Conservation (phyloP, 371 early-diverging fungal species). For the Blakeslea trispora region DNA sequence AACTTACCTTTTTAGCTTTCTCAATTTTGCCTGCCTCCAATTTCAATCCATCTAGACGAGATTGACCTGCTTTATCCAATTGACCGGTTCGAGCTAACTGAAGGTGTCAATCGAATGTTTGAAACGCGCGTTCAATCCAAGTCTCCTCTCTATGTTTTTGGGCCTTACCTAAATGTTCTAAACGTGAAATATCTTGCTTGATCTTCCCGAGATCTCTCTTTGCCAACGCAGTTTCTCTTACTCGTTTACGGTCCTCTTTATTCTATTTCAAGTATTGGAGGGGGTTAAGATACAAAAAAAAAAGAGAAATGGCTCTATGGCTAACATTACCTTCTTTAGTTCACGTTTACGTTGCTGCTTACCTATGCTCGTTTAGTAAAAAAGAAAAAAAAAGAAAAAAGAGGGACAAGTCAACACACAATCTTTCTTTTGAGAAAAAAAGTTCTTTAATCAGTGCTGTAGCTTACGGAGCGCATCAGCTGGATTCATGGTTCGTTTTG, state of each 20-base stretch:
- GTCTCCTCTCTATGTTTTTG: background rate
- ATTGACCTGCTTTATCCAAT: conserved; percentile 52
- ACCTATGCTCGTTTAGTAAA: conserved; percentile 36
- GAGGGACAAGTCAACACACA: conserved; percentile 3
- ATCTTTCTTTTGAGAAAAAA: background rate
- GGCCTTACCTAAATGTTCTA: conserved; percentile 50
- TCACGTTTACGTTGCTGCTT: conserved; percentile 67
- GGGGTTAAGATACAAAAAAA: background rate
- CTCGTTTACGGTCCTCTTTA: conserved; percentile 60
- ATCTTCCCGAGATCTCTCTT: conserved; percentile 54
- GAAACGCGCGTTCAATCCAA: background rate
- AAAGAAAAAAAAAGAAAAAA: too few species aligned
- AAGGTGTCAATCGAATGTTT: background rate
- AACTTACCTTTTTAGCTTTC: conserved; percentile 55
- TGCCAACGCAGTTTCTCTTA: conserved; percentile 51
- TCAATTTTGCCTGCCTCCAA: conserved; percentile 49
- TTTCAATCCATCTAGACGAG: conserved; percentile 46
- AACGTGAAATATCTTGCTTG: conserved; percentile 44
- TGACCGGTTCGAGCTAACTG: conserved; percentile 34
- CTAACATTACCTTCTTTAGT: conserved; percentile 55
- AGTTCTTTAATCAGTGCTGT: background rate
- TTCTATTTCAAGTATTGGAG: conserved; percentile 43
- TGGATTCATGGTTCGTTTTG: conserved; percentile 51
- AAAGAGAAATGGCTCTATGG: too few species aligned
- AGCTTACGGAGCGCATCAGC: conserved; percentile 52